Base-by-base conservation (phyloP, 306 rosid species). In the Corylus americana region DNA sequence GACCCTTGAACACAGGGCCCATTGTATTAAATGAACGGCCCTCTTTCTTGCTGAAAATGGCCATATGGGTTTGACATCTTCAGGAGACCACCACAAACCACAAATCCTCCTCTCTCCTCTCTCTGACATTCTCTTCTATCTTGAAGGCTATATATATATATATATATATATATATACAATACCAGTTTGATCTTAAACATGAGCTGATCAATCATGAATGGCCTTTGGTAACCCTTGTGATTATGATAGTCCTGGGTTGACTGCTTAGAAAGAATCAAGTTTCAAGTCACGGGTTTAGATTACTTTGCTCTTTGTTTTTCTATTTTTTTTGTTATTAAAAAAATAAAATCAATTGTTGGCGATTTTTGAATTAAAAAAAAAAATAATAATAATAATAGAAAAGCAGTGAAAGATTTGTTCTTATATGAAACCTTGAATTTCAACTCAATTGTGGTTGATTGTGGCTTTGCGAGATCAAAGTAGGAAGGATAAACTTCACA, bases 1-100 rank as follows among this genome's bases (percentile, higher is more conserved):
- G 84, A 84, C 87, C 77, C 81, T 77, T 61, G 55, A 13, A 63
- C 35, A 17, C 54, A 54, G 81, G 77, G 67, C 22, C 81, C 80
- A 57, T 47, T 35, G 50, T 71, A 49, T 25, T 79, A 53, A 84
- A 73, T 73, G 82, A 22, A 22, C 0, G 25, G 11, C 49, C 47
- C 71, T 71, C 22, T 18, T 20, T 20, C 0, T 9, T 22, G 17
- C 17, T 59, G 37, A 27, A 10, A 39, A 9, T 61, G 20, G 14
- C 55, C 55, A 42, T 3, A 44, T 69, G 62, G 7, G 61, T 71
- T 70, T 78, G 58, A 70, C 76, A 68, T 13, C 74, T 39, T 39
- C 27, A 14, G 29, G 8, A 35, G 31, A 53, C 39, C 39, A 20
- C 6, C 14, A 3, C 51, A n/a, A 55, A 31, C 50, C 31, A 0